Evolutionary conservation across 352 stramenopile genomes (phyloP), one percentile per base, ranked within the genome.

Genomic region (Pythium plurisporium): DNA sequence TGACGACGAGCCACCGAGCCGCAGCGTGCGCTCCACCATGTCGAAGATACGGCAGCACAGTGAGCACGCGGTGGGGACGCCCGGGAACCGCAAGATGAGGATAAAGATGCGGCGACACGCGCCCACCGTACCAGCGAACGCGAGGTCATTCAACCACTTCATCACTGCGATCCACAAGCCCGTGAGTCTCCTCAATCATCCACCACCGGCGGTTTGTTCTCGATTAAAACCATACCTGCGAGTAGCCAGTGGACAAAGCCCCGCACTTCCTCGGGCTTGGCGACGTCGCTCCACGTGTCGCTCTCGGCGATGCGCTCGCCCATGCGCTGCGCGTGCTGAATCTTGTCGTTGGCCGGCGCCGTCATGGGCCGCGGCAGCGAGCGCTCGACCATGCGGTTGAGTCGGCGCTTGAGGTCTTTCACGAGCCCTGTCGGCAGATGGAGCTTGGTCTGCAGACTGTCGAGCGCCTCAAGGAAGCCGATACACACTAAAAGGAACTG

Each of bases 401-500:
- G 59, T 12, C 76, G 81, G 10, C 67, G 76, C 68, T 86, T 87
- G 36, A 93, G 67, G 33, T 91, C 76, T 33, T 89, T 91, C 9
- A 93, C 79, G 22, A 93, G 64, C 34, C 71, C 73, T 38, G 71
- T 79, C 40, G 82, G 76, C 22, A 93, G 42, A 48, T 83, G 78
- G 45, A 93, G 68, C 0, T 75, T 74, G 55, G 88, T 74, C 60
- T 93, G 82, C 20, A 93, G 55, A 5, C 70, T 75, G 65, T 93
- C 82, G 30, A 93, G 60, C 20, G 82, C 82, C 36, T 89, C 82
- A 17, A 93, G 55, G 26, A 93, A 68, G 0, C 76, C 78, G 22
- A 93, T 82, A 48, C 82, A 93, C 33, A 93, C 77, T 54, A 91
- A 48, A 53, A 93, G 68, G 40, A 93, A 76, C 82, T 93, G 50